Evolutionary conservation across 331 rosid genomes (phyloP), one percentile per base, ranked within the genome.

Genomic region (Ulmus americana): DNA sequence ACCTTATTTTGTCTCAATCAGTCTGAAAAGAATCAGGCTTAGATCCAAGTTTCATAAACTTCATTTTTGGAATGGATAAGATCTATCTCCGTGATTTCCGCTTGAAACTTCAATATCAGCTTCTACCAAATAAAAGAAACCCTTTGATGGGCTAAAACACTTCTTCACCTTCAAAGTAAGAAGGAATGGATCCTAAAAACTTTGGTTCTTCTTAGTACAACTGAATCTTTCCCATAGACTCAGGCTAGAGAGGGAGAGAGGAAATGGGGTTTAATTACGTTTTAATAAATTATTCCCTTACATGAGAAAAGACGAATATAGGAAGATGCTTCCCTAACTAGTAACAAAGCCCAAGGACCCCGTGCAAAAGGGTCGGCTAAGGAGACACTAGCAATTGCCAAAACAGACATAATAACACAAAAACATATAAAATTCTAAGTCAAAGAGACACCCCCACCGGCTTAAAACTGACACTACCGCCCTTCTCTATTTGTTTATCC

Each of bases 41-140:
- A 58, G 96, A 92, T 86, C 98, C 98, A 74, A 92, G 98, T 79
- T 92, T 92, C 98, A 92, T 92, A 76, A 92, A 92, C 90, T 92
- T 92, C 98, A 92, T 92, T 64, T 84, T 80, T 77, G 55, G 72
- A 76, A 63, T 72, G 53, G 65, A 62, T 16, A 10, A 64, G 70
- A 77, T 68, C 78, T 52, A 15, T 15, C 45, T 47, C 70, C 63
- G 50, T 28, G 41, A 63, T 63, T 67, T 44, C 75, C 59, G 41
- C 72, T 45, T 44, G 6, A 62, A 65, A 74, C 60, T 70, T 12
- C 72, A 72, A 59, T 63, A 62, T 62, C 57, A 70, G 51, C 50
- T 74, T 63, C 77, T 6, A 16, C 65, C 42, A 15, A 51, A 62
- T 49, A 45, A 13, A 57, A 63, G 20, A 8, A 58, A 56, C 50